Conservation (phyloP, 257 asterid species). For the Pogostemon cablin region DNA sequence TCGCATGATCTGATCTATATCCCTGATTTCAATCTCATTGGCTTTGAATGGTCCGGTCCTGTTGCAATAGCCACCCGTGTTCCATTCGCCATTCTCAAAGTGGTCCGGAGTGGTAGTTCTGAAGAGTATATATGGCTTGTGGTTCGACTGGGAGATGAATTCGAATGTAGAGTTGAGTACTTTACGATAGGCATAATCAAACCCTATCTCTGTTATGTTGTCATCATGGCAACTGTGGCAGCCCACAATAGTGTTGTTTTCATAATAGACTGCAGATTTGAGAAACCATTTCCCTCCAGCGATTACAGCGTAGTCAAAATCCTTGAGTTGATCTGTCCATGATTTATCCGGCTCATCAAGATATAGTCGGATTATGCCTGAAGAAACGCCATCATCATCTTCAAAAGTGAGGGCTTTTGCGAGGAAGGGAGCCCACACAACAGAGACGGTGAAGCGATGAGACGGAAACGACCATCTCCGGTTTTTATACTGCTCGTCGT, state of each 20-base stretch:
- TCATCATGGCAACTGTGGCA: slow-evolving; percentile 65
- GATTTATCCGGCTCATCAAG: slow-evolving; percentile 60
- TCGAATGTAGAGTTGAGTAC: slow-evolving; percentile 54
- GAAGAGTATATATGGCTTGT: slow-evolving; percentile 41
- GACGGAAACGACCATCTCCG: slow-evolving; percentile 71
- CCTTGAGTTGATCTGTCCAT: slow-evolving; percentile 59
- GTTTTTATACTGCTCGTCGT: slow-evolving; percentile 62
- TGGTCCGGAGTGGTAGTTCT: slow-evolving; percentile 72
- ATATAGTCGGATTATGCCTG: slow-evolving; percentile 57
- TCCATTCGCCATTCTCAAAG: slow-evolving; percentile 80
- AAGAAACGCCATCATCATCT: slow-evolving; percentile 68
- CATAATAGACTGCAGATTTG: slow-evolving; percentile 61
- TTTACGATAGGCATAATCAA: slow-evolving; percentile 52
- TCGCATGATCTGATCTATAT: slow-evolving; percentile 45
- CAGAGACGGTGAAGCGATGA: slow-evolving; percentile 58
- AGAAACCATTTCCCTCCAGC: slow-evolving; percentile 89
- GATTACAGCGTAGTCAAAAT: slow-evolving; percentile 51
- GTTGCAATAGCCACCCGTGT: slow-evolving; percentile 72
- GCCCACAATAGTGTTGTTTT: slow-evolving; percentile 56
- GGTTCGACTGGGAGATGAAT: slow-evolving; percentile 40
- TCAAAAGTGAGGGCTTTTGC: slow-evolving; percentile 59
- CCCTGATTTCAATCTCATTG: slow-evolving; percentile 44
- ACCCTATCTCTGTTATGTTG: slow-evolving; percentile 67
- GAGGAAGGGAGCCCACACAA: slow-evolving; percentile 78
- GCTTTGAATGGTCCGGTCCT: slow-evolving; percentile 57